Percentiles rank a stretch among this genome's conserved stretches.
Evolutionary conservation across 495 filamentous ascomycete species (phyloP).

Genomic region (Neurospora sp.): DNA sequence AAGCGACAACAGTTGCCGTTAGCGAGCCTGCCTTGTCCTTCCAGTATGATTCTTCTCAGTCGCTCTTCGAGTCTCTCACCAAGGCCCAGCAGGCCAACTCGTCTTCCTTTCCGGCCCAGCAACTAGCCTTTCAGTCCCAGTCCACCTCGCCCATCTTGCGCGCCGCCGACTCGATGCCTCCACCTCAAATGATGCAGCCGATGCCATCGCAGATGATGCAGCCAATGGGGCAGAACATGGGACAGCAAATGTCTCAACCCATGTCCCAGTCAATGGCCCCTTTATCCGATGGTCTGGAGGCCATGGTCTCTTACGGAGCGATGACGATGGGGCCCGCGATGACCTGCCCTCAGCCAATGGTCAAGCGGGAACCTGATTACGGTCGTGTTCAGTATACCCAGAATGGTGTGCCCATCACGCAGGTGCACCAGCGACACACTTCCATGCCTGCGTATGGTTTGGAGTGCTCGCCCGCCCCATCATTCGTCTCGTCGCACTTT

Average conservation of each 20-base stretch:
- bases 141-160: slow-evolving; percentile 80
- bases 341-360: slow-evolving; percentile 54
- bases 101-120: slow-evolving; percentile 81
- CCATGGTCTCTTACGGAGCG: slow-evolving; percentile 62
- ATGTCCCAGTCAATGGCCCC: slow-evolving; percentile 54
- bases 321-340: slow-evolving; percentile 52
- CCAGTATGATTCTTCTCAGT: slow-evolving; percentile 98
- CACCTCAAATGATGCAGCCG: slow-evolving; percentile 58
- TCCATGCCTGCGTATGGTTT: slow-evolving; percentile 91
- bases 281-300: slow-evolving; percentile 68
- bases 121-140: slow-evolving; percentile 67
- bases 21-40: slow-evolving; percentile 95
- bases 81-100: slow-evolving; percentile 98
- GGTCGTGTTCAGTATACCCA: slow-evolving; percentile 72
- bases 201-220: slow-evolving; percentile 65
- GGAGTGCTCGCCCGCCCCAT: slow-evolving; percentile 96
- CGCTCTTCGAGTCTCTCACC: slow-evolving; percentile 97
- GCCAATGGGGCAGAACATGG: slow-evolving; percentile 58
- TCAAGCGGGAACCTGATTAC: slow-evolving; percentile 78
- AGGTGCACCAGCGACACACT: slow-evolving; percentile 79
- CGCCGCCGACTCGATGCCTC: slow-evolving; percentile 65
- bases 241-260: slow-evolving; percentile 72
- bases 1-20: slow-evolving; percentile 91
- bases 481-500: slow-evolving; percentile 91
- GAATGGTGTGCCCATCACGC: slow-evolving; percentile 73